Percentiles rank a stretch among this genome's conserved stretches.
phyloP scores from a whole-genome alignment of 306 rosid genomes.

The Gastrolobium villosum region DNA sequence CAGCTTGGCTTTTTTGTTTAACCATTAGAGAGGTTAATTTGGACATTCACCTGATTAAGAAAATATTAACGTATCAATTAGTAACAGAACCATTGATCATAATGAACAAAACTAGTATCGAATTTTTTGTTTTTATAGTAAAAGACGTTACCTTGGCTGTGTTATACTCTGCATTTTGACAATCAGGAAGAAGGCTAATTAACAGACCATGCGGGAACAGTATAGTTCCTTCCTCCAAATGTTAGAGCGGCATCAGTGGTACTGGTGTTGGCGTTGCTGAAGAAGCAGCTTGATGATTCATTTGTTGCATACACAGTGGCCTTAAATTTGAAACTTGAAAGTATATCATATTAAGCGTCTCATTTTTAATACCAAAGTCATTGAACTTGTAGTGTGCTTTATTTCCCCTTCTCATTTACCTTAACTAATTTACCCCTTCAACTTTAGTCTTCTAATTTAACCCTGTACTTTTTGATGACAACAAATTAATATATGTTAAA shows the following conservation, averaged over 20 bases:
- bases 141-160: conserved; percentile 57
- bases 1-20: conserved; percentile 50
- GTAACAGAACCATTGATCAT: neutral
- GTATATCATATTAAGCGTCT: neutral
- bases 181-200: conserved; percentile 66
- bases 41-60: conserved; percentile 58
- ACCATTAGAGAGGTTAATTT: conserved; percentile 64
- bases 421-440: neutral
- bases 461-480: too few relatives aligned
- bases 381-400: neutral
- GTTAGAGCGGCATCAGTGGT: conserved; percentile 57
- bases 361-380: neutral
- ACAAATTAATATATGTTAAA: too few relatives aligned
- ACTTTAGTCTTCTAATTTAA: too few relatives aligned
- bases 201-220: conserved; percentile 80
- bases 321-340: conserved; percentile 41
- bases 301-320: conserved; percentile 55
- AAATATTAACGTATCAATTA: neutral
- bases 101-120: neutral
- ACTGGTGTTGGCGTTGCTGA: conserved; percentile 54
- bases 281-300: conserved; percentile 56
- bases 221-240: conserved; percentile 41
- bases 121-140: neutral
- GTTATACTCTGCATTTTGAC: conserved; percentile 58
- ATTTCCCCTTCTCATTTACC: conserved; percentile 39